These are phyloP conservation scores for Pisolithus albus DNA, from an alignment of 768 basidiomycete species.

Conservation along the genomic window DNA sequence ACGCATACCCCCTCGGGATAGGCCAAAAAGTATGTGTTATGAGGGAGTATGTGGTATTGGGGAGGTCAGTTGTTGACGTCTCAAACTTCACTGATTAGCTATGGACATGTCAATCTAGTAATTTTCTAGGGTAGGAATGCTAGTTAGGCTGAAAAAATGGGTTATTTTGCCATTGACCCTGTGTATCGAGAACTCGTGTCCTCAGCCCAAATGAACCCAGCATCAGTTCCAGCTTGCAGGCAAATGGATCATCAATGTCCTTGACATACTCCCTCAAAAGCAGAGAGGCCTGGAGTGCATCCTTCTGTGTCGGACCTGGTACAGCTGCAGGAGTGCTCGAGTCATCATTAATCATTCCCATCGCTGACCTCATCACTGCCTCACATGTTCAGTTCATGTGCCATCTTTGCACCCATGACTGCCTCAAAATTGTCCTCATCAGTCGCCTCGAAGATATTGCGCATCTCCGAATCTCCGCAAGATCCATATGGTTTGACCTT, in stretches of 20 bases:
- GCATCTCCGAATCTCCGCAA: not conserved
- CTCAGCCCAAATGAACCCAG: constrained; percentile 18
- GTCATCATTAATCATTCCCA: too few species aligned
- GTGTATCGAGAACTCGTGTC: constrained; percentile 9
- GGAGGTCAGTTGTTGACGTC: not conserved
- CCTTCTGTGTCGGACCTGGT: too few species aligned
- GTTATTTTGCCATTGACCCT: not conserved
- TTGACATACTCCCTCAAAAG: constrained; percentile 13
- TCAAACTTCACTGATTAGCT: not conserved
- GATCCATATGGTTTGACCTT: not conserved
- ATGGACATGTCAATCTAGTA: not conserved
- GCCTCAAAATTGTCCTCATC: too few species aligned
- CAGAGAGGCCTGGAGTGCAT: not conserved
- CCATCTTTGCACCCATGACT: not conserved
- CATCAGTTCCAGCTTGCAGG: constrained; percentile 16
- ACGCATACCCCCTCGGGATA: constrained; percentile 2
- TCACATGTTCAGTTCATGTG: too few species aligned
- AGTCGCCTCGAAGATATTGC: too few species aligned
- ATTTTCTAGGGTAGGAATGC: not conserved
- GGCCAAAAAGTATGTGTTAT: not conserved
- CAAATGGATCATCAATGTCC: constrained; percentile 17
- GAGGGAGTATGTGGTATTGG: constrained; percentile 1
- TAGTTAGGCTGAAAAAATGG: not conserved
- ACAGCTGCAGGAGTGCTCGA: too few species aligned
- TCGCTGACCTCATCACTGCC: too few species aligned